These are phyloP conservation scores for Zygoascus tannicola DNA, from an alignment of 805 yeast species.

Conservation along the genomic window DNA sequence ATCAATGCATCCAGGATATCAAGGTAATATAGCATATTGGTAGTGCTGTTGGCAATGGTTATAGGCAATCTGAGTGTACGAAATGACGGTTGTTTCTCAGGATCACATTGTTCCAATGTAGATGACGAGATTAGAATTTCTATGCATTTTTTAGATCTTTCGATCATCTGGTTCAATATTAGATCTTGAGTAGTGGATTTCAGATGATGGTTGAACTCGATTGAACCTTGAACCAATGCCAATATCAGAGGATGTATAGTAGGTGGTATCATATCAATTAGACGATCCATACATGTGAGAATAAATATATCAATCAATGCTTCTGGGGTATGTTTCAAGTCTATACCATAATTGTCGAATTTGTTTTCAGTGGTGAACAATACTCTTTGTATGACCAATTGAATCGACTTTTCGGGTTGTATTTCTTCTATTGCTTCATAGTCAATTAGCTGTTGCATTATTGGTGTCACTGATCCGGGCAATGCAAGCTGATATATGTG, in stretches of 20 bases:
- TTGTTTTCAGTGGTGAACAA: neutral
- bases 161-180: neutral
- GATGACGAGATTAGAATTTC: neutral
- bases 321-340: neutral
- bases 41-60: neutral
- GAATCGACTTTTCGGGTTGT: neutral
- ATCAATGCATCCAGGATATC: constrained; percentile 8
- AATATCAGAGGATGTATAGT: neutral
- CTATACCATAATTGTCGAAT: neutral
- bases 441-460: neutral
- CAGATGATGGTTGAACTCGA: neutral
- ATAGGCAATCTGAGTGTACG: constrained; percentile 1
- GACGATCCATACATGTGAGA: neutral
- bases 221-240: neutral
- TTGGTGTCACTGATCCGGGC: neutral
- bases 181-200: neutral
- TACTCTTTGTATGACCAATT: neutral
- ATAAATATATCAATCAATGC: neutral
- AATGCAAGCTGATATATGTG: neutral
- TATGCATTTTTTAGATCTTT: neutral
- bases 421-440: neutral
- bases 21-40: constrained; percentile 5
- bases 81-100: constrained; percentile 6
- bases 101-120: neutral
- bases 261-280: neutral